Conservation (phyloP, 306 rosid genomes). For the Lathyrus tuberosus region DNA sequence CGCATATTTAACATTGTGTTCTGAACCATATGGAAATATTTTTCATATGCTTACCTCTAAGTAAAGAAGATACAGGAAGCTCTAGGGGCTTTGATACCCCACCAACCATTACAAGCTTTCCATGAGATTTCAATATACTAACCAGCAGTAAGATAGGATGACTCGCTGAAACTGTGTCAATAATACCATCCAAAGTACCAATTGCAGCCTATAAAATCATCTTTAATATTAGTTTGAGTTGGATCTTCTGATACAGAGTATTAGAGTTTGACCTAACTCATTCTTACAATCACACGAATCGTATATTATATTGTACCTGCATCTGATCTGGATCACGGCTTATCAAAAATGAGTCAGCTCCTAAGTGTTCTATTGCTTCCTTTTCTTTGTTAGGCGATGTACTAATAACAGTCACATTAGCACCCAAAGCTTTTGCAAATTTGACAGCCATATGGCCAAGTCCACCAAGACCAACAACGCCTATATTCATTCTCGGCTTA, state of each 20-base stretch:
- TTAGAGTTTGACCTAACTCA: too few relatives aligned
- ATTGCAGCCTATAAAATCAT: constrained; percentile 23
- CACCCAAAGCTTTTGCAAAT: constrained; percentile 4
- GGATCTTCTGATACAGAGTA: background rate
- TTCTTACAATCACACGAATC: too few relatives aligned
- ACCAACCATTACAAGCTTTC: too few relatives aligned
- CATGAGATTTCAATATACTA: too few relatives aligned
- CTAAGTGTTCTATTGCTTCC: constrained; percentile 28
- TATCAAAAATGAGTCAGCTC: constrained; percentile 30
- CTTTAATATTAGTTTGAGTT: background rate
- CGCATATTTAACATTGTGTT: too few relatives aligned
- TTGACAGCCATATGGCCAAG: too few relatives aligned
- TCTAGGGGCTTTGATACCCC: too few relatives aligned
- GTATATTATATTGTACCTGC: constrained; percentile 23
- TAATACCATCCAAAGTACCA: constrained; percentile 40
- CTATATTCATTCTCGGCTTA: too few relatives aligned
- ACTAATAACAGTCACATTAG: background rate
- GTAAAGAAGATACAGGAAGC: too few relatives aligned
- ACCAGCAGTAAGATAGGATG: constrained; percentile 42
- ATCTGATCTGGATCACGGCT: constrained; percentile 47
- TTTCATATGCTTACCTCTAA: too few relatives aligned
- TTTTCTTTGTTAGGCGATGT: background rate
- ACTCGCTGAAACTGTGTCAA: constrained; percentile 1
- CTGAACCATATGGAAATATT: too few relatives aligned
- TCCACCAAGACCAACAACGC: too few relatives aligned